Base-by-base conservation (phyloP, 306 rosid genomes). In the Nissolia schottii region DNA sequence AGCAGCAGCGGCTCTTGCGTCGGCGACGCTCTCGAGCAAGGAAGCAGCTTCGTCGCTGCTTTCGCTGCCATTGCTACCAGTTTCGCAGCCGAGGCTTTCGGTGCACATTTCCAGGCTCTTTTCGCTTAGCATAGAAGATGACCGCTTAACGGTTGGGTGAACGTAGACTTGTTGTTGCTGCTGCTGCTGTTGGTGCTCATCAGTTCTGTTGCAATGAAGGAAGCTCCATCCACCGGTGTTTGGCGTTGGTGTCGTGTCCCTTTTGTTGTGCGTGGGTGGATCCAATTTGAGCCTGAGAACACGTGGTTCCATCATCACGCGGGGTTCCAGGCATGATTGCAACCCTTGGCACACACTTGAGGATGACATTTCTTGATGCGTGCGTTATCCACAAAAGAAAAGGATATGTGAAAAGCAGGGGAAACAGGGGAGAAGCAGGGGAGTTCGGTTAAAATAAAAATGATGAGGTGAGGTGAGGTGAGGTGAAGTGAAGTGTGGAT, bases 21-120 rank as follows among this genome's bases (percentile, higher is more conserved):
- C n/a, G n/a, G n/a, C n/a, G n/a, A n/a, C n/a, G n/a, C n/a, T n/a
- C n/a, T n/a, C n/a, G 74, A 80, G 40, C 35, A 81, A 27, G 18
- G 78, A 54, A 57, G 54, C 32, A 57, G 54, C 32, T 6, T 89
- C 86, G 41, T 82, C 82, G 2, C 71, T 46, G 6, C 18, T 66
- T 20, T 79, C 82, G 22, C 76, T 41, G 0, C 56, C 80, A 51
- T 85, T 88, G 66, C 87, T 87, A 3, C 97, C 99, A 0, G 93
- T 89, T 73, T 94, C 99, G 12, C 84, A 72, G 0, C 97, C 95
- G 0, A 91, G 81, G 73, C 87, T 88, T 78, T 94, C 99, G 0
- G 99, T 94, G 83, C 99, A 94, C 93, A 94, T 89, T 80, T 83
- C 86, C 46, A 91, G 71, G 90, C 99, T 86, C 64, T 80, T 81